Percentiles rank a stretch among this genome's conserved stretches.
Evolutionary conservation across 177 flowering plant genomes (phyloP).

Genomic region (Telopea speciosissima): DNA sequence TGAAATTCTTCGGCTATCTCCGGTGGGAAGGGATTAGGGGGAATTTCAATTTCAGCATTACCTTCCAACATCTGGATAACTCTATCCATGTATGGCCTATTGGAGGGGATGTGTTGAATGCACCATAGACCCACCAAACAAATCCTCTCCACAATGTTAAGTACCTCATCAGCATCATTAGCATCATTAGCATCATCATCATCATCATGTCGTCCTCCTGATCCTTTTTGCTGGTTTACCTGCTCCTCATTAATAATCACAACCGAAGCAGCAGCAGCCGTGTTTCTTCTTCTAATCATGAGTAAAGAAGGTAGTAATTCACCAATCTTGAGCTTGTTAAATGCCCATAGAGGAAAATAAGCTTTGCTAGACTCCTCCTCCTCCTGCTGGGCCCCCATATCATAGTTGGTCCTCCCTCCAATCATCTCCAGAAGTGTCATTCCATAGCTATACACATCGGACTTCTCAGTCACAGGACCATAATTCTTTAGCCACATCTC

Average conservation of each 20-base stretch:
- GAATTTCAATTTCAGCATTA: conserved; percentile 6
- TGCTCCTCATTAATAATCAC: too few species aligned
- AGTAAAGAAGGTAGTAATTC: neutral
- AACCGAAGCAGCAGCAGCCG: too few species aligned
- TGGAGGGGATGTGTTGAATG: conserved; percentile 16
- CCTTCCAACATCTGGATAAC: conserved; percentile 17
- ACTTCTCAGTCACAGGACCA: neutral
- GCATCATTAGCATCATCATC: neutral
- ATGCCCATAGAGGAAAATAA: conserved; percentile 5
- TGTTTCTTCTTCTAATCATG: neutral
- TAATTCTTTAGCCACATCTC: conserved; percentile 14
- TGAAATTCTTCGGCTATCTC: neutral
- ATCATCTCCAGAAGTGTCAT: conserved; percentile 4
- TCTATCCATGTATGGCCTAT: conserved; percentile 9
- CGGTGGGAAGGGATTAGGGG: neutral
- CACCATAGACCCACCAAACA: conserved; percentile 19
- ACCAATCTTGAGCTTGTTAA: neutral
- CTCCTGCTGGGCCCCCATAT: too few species aligned
- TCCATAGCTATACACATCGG: neutral
- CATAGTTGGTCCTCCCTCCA: conserved; percentile 4
- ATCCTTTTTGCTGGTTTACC: too few species aligned
- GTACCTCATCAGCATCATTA: neutral
- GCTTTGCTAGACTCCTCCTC: neutral
- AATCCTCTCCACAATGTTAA: conserved; percentile 9
- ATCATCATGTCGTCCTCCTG: too few species aligned